Conservation (phyloP, 2,329 filamentous ascomycete genomes). For the Aspergillus felis region DNA sequence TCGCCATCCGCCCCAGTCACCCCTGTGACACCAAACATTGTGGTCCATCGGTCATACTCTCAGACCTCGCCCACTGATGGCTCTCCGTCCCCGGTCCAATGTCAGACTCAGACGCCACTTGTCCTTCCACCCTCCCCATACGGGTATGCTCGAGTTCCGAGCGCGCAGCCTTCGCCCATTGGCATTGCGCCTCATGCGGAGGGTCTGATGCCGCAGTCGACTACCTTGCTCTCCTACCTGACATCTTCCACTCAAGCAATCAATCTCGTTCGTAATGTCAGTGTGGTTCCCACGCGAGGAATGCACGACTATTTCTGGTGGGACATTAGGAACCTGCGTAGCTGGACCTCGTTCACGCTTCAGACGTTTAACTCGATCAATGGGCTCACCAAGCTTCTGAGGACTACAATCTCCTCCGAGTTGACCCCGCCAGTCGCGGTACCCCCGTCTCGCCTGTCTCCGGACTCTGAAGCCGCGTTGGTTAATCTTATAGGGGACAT, state of each 20-base stretch:
- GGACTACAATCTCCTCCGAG: conserved; percentile 57
- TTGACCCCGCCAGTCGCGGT: conserved; percentile 30
- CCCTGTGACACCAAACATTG: conserved; percentile 35
- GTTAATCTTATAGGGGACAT: conserved; percentile 71
- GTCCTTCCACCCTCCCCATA: conserved; percentile 28
- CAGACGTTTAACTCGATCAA: conserved; percentile 68
- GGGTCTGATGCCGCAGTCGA: conserved; percentile 42
- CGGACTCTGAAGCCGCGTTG: conserved; percentile 74
- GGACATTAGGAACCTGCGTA: conserved; percentile 82
- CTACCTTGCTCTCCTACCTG: conserved; percentile 73
- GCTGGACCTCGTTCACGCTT: conserved; percentile 77
- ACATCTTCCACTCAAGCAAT: conserved; percentile 76
- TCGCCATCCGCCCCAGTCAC: conserved; percentile 38
- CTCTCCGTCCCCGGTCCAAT: conserved; percentile 42
- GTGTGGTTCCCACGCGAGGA: conserved; percentile 62
- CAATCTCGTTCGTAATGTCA: conserved; percentile 74
- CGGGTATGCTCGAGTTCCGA: conserved; percentile 20
- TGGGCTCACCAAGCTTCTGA: conserved; percentile 68
- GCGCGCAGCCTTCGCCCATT: conserved; percentile 25
- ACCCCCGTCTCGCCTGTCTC: conserved; percentile 55
- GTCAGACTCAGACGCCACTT: conserved; percentile 25
- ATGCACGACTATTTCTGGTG: conserved; percentile 86
- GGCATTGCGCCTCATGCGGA: conserved; percentile 20
- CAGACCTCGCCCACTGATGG: conserved; percentile 31
- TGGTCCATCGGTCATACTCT: conserved; percentile 35